These are phyloP conservation scores for Calonectria pseudoreteaudii DNA, from an alignment of 2,329 filamentous ascomycete genomes.

Conservation along the genomic window DNA sequence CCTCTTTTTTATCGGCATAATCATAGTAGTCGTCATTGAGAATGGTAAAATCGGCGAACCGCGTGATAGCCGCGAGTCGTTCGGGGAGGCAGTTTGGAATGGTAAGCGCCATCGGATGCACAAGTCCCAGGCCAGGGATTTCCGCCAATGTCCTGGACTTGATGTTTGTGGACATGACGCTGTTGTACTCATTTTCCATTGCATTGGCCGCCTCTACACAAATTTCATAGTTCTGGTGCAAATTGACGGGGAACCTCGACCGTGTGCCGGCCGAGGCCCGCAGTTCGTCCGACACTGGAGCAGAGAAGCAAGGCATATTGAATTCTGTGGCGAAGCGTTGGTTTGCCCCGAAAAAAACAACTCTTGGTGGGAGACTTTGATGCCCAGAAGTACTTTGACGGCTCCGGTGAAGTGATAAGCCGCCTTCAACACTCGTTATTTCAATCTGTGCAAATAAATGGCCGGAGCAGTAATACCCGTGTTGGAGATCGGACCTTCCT, in stretches of 20 bases:
- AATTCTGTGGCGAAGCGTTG: background rate
- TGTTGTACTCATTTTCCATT: slow-evolving; percentile 7
- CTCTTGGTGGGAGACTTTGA: background rate
- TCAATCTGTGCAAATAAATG: background rate
- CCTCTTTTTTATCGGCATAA: background rate
- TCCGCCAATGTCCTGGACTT: background rate
- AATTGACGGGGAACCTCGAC: background rate
- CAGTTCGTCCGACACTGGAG: background rate
- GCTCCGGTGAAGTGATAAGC: background rate
- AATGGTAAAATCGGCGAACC: background rate
- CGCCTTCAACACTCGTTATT: background rate
- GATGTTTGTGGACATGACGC: background rate
- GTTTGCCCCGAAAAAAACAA: background rate
- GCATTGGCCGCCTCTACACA: background rate
- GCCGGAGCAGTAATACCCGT: background rate
- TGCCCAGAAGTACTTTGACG: background rate
- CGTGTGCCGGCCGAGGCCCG: background rate
- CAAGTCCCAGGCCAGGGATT: background rate
- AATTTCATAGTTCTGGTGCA: background rate
- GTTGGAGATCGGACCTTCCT: background rate
- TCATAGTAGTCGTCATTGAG: slow-evolving; percentile 3
- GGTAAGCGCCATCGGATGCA: background rate
- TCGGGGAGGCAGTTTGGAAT: background rate
- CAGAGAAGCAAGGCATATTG: background rate
- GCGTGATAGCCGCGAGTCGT: background rate